A percentile compares a stretch with the other conserved stretches of the same genome.
Evolutionary conservation across 306 rosid genomes (phyloP).

Genomic region (Ammopiptanthus mongolicus): DNA sequence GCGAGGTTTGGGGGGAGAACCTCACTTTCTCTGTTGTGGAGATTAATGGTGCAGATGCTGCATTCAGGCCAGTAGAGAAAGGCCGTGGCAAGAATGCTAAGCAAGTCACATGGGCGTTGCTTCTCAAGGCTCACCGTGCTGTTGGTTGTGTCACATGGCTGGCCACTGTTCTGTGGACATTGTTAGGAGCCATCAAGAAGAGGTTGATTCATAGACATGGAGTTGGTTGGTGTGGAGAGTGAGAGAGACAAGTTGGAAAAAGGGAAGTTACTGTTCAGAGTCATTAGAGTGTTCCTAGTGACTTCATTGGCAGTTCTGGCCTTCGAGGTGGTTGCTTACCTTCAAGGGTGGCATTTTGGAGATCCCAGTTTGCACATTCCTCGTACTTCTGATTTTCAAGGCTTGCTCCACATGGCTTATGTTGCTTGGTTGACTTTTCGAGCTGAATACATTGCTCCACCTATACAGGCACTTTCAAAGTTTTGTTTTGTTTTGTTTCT

Average conservation of each 20-base stretch:
- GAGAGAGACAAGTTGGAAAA: slow-evolving; percentile 56
- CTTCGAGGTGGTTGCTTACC: slow-evolving; percentile 70
- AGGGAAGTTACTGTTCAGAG: slow-evolving; percentile 54
- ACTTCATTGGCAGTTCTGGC: slow-evolving; percentile 61
- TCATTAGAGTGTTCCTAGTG: slow-evolving; percentile 62
- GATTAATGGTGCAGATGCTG: slow-evolving; percentile 75
- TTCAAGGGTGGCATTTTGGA: slow-evolving; percentile 80
- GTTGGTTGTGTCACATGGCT: slow-evolving; percentile 75
- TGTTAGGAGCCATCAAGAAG: slow-evolving; percentile 70
- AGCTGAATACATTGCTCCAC: slow-evolving; percentile 80
- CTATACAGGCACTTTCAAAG: slow-evolving; percentile 66
- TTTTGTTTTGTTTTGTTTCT: slow-evolving; percentile 82
- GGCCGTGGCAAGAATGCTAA: slow-evolving; percentile 77
- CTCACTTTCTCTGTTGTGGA: slow-evolving; percentile 80
- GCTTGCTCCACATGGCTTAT: slow-evolving; percentile 61
- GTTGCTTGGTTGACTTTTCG: slow-evolving; percentile 75
- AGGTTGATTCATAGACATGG: slow-evolving; percentile 63
- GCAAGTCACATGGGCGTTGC: slow-evolving; percentile 85
- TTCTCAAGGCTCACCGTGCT: slow-evolving; percentile 77
- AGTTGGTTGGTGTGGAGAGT: slow-evolving; percentile 53
- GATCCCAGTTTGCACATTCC: slow-evolving; percentile 71
- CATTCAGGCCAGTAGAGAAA: slow-evolving; percentile 77
- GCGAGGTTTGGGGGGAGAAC: slow-evolving; percentile 92
- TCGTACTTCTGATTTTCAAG: slow-evolving; percentile 58
- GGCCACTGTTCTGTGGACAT: slow-evolving; percentile 55